Base-by-base conservation (phyloP, 73 alveolate species). In the Paramecium caudatum region DNA sequence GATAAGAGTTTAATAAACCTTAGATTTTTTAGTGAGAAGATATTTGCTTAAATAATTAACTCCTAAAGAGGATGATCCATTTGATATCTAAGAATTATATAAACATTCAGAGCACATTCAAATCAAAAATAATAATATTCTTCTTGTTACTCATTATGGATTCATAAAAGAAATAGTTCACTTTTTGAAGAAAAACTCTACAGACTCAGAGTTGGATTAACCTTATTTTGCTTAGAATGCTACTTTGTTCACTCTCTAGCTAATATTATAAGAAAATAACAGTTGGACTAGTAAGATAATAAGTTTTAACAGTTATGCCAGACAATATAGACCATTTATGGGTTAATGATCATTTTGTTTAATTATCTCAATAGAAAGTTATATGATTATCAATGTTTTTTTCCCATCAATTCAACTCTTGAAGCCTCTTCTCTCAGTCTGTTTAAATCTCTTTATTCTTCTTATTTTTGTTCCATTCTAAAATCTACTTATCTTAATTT, bases 171-270 rank as follows among this genome's bases (percentile, higher is more conserved):
- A 55, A 55, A 55, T 55, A 10, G 80, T 55, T 27, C 21, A 55
- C 5, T 55, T 27, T 55, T 43, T 55, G 23, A 55, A 55, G n/a
- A 55, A 55, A 43, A 43, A n/a, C n/a, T n/a, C 80, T 55, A 43
- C 23, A 5, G 10, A 55, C 23, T 23, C 30, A 55, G 23, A 55
- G 30, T 25, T 55, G 30, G 80, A 55, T 27, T 55, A 55, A 25
- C 80, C 80, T 19, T 55, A 55, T 55, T 55, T 55, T 55, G 80
- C 80, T 27, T 55, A 55, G 30, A 55, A 55, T 55, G 80, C 80
- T 17, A 55, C 80, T 16, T 43, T 55, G 23, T 55, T 55, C 80
- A 55, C 80, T 55, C 30, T 55, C 23, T 21, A 55, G 30, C 13
- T 55, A 55, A 10, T 19, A 27, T 43, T 55, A 2, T 27, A 55